phyloP scores from a whole-genome alignment of 768 basidiomycete genomes.

The Boletus reticulatus region DNA sequence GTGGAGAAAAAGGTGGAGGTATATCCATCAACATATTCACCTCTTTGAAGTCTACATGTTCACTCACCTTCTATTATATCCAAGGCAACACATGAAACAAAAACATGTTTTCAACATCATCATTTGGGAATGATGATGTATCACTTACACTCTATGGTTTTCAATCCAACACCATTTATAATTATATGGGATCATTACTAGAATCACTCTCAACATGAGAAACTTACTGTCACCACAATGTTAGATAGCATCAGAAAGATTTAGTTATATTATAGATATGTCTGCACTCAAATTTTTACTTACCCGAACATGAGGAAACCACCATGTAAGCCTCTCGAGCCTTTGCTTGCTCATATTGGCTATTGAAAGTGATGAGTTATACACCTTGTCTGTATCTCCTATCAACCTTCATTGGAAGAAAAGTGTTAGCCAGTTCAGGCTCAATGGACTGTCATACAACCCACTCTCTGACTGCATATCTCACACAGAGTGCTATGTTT shows the following conservation, averaged over 20 bases:
- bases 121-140: too few relatives aligned
- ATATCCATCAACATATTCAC: not conserved
- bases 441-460: not conserved
- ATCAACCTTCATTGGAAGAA: not conserved
- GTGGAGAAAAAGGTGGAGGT: not conserved
- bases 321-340: not conserved
- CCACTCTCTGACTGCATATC: not conserved
- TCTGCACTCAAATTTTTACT: not conserved
- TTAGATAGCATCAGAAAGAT: too few relatives aligned
- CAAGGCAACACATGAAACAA: too few relatives aligned
- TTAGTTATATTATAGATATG: not conserved
- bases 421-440: too few relatives aligned
- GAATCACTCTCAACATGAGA: too few relatives aligned
- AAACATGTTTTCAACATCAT: too few relatives aligned
- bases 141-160: too few relatives aligned
- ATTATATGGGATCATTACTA: too few relatives aligned
- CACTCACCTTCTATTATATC: too few relatives aligned
- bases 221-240: too few relatives aligned
- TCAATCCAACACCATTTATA: too few relatives aligned
- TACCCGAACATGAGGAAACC: not conserved
- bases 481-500: slow-evolving; percentile 1
- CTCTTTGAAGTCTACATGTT: too few relatives aligned
- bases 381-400: not conserved
- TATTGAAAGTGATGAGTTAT: not conserved
- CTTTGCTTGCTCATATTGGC: accelerated